Base-by-base conservation (phyloP, 768 basidiomycete species). In the Leucocoprinus sp. region DNA sequence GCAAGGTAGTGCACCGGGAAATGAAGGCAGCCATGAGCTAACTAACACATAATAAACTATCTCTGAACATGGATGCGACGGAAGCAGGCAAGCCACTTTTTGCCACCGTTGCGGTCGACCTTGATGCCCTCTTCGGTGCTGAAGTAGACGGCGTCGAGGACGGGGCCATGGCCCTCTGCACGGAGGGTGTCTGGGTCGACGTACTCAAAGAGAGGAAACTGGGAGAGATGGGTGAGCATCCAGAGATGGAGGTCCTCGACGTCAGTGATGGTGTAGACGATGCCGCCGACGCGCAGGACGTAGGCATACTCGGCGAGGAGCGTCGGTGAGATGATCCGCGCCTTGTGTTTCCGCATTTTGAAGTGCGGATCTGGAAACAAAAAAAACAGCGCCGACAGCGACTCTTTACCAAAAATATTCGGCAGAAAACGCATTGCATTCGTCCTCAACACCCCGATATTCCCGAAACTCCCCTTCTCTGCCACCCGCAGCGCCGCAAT, bases 341-440 rank as follows among this genome's bases (percentile, higher is more conserved):
- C 95, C 68, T 99, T 99, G 72, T 98, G 95, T 64, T 99, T 99
- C 56, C 93, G 82, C 7, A 78, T 74, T 63, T 99, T 98, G 77
- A 99, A 99, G 63, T 98, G 96, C 0, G 96, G 96, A 64, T 99
- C 96, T 33, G 96, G 96, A 66, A 98, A 99, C 48, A 98, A 77
- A 71, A 99, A 98, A 68, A 99, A 99, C 40, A 99, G 72, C 38
- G 95, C 82, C 15, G 86, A 83, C 28, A 99, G 72, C 52, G 95
- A 95, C 47, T 82, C 82, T 60, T 93, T 93, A 18, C 74, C 60
- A 63, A 99, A 96, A 64, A 92, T 97, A 64, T 98, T 98, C 5
- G 93, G 88, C 45, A 97, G 73, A 63, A 98, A 97, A 67, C 98
- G 98, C 93, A 97, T 97, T 37, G 92, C 86, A 61, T 99, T 99